Base-by-base conservation (phyloP, 2,329 filamentous ascomycete species). In the Hypoxylon sp. region DNA sequence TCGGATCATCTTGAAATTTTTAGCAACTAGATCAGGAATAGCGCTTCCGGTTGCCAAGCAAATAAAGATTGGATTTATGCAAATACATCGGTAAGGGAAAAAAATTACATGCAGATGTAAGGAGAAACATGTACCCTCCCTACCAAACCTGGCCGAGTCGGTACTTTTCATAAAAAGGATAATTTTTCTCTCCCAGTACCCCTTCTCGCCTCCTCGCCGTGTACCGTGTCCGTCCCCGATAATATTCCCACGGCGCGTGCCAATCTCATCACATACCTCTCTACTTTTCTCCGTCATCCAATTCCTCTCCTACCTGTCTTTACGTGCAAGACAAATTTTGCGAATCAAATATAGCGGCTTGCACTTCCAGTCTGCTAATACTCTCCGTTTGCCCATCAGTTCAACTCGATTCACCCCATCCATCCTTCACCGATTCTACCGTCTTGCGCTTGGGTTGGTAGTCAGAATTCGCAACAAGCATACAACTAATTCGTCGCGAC, bases 11-110 rank as follows among this genome's bases (percentile, higher is more conserved):
- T 59, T 37, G 50, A 53, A 53, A 58, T 55, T 21, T 37, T 55
- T 55, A 53, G 60, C 37, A 26, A 55, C 31, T 29, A 55, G 57
- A 58, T 63, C 51, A 58, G 47, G 48, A 55, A 58, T 47, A 46
- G 24, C 35, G 27, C 15, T 60, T 27, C 31, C 54, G 47, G 50
- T 31, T 8, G 60, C 60, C 60, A 63, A 63, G 60, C 11, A 55
- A 58, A 61, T 53, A 35, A 51, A 41, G 52, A 58, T 63, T 45
- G 48, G 55, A 59, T 63, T 48, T 60, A 60, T 54, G 48, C 41
- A 50, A 38, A 33, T 58, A 61, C n/a, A n/a, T n/a, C n/a, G n/a
- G n/a, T n/a, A 63, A 51, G 48, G 50, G 47, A 55, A 58, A 33
- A 37, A 37, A 53, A 49, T 52, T 53, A 53, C 49, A 57, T 37